phyloP scores from a whole-genome alignment of 1,284 basidiomycete species.

The Earliella scabrosa region DNA sequence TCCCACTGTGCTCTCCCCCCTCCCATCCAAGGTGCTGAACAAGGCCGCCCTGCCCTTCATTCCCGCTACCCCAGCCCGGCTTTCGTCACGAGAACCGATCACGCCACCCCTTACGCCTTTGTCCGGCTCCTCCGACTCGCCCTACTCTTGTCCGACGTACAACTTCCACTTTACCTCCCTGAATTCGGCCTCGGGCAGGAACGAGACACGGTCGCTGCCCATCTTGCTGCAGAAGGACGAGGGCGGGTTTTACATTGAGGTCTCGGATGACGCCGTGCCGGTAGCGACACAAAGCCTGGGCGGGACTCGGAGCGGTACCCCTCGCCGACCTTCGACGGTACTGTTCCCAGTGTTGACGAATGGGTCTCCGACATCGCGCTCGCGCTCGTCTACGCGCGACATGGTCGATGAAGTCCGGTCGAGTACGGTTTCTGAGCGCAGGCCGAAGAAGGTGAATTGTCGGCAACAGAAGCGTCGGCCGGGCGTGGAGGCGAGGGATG shows the following conservation, averaged over 20 bases:
- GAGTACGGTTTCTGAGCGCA: conserved; percentile 26
- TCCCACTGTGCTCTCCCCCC: conserved; percentile 28
- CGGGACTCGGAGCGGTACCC: conserved; percentile 30
- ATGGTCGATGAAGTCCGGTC: conserved; percentile 37
- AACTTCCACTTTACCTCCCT: conserved; percentile 38
- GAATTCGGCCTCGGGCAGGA: conserved; percentile 26
- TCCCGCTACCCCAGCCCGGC: conserved; percentile 24
- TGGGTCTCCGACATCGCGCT: conserved; percentile 24
- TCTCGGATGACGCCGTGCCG: conserved; percentile 12
- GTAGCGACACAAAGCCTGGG: conserved; percentile 21
- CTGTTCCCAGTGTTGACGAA: conserved; percentile 32
- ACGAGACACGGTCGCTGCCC: conserved; percentile 33
- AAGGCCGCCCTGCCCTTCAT: conserved; percentile 36
- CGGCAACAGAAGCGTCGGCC: too few species aligned
- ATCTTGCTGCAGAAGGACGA: conserved; percentile 35
- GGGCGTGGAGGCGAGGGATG: too few species aligned
- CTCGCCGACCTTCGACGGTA: conserved; percentile 30
- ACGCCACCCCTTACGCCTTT: conserved; percentile 27
- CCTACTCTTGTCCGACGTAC: conserved; percentile 32
- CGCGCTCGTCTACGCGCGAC: conserved; percentile 32
- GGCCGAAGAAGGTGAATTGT: conserved; percentile 21
- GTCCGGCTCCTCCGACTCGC: conserved; percentile 27
- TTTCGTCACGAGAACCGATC: conserved; percentile 12
- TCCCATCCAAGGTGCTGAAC: conserved; percentile 36
- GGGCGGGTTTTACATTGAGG: conserved; percentile 36